A percentile compares a stretch with the other conserved stretches of the same genome.
phyloP scores from a whole-genome alignment of 192 early-diverging fungal genomes.

The Entomortierella lignicola region DNA sequence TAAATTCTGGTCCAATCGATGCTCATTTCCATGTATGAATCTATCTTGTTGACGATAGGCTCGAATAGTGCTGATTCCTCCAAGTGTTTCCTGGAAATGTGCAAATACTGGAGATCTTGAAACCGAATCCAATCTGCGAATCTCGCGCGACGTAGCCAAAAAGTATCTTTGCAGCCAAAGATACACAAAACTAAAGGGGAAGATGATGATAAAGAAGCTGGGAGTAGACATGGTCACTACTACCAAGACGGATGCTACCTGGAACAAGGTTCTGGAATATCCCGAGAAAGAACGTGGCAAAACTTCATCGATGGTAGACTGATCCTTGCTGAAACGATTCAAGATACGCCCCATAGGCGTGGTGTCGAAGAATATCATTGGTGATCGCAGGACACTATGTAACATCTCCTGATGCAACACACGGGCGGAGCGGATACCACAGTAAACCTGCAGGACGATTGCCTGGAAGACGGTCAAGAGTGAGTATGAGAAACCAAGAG shows the following conservation, averaged over 20 bases:
- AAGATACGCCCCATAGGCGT: conserved; percentile 81
- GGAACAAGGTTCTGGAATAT: conserved; percentile 59
- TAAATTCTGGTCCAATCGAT: conserved; percentile 80
- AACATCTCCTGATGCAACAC: conserved; percentile 82
- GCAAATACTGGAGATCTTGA: conserved; percentile 83
- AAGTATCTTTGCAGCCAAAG: conserved; percentile 72
- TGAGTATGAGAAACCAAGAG: conserved; percentile 76
- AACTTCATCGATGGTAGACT: conserved; percentile 71
- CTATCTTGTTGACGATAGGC: conserved; percentile 77
- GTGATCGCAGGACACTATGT: conserved; percentile 73
- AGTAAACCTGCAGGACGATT: conserved; percentile 80
- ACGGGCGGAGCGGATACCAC: conserved; percentile 82
- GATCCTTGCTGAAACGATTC: conserved; percentile 79
- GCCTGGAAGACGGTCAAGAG: conserved; percentile 73
- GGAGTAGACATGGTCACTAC: conserved; percentile 68
- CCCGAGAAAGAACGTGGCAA: conserved; percentile 65
- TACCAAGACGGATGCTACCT: conserved; percentile 56
- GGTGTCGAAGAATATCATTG: conserved; percentile 84
- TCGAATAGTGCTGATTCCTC: conserved; percentile 81
- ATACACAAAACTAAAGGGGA: conserved; percentile 68
- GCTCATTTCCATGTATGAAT: conserved; percentile 75
- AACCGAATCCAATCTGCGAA: conserved; percentile 82
- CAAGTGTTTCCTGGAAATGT: conserved; percentile 78
- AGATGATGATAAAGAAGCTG: conserved; percentile 73
- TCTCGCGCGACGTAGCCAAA: conserved; percentile 80